phyloP scores from a whole-genome alignment of 345 rosid species.

The Diplotaxis tenuifolia region DNA sequence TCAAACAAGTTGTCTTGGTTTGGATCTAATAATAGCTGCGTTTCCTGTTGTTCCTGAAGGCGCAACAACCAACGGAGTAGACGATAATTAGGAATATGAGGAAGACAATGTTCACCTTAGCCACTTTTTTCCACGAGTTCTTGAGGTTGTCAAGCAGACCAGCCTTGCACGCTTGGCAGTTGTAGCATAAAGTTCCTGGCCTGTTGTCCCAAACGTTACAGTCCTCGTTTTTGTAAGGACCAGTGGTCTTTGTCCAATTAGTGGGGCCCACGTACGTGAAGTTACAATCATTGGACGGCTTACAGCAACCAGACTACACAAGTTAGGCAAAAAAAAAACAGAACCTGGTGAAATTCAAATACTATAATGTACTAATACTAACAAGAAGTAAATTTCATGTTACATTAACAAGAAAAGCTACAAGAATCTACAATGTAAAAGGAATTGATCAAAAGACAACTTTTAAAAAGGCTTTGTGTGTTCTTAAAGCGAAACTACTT shows the following conservation, averaged over 20 bases:
- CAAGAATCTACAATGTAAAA: not conserved
- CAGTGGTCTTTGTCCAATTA: conserved; percentile 47
- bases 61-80: conserved; percentile 95
- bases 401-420: not conserved
- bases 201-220: conserved; percentile 62
- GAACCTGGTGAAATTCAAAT: not conserved
- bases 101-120: conserved; percentile 72
- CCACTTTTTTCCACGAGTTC: conserved; percentile 94
- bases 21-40: conserved; percentile 34
- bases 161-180: conserved; percentile 91
- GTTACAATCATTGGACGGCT: conserved; percentile 77
- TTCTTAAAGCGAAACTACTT: conserved; percentile 11
- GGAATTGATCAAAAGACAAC: not conserved
- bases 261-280: conserved; percentile 61
- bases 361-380: not conserved
- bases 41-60: conserved; percentile 88
- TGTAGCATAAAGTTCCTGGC: conserved; percentile 50
- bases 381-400: not conserved
- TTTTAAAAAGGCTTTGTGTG: conserved; percentile 7
- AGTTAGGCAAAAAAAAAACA: not conserved
- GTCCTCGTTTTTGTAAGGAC: conserved; percentile 49
- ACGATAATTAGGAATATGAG: conserved; percentile 75
- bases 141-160: conserved; percentile 82
- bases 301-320: conserved; percentile 96
- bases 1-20: no score